Conservation (phyloP, 768 basidiomycete genomes). For the Tulasnella sp. region DNA sequence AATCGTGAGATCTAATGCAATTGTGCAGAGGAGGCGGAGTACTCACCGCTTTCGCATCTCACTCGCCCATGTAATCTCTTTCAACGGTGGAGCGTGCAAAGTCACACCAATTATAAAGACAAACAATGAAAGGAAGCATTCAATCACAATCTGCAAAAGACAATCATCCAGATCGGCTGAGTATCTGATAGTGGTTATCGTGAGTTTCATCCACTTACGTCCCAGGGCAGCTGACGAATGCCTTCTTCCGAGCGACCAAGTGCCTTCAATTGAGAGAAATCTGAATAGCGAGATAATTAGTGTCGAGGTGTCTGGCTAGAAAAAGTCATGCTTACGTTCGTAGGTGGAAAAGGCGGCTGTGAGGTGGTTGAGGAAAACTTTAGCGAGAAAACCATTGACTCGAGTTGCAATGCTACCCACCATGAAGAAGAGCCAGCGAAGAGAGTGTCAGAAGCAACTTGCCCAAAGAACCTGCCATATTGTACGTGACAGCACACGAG, state of each 20-base stretch:
- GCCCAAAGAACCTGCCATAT: too few species aligned
- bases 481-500: too few species aligned
- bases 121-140: constrained; percentile 50
- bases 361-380: too few species aligned
- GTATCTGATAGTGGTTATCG: neutral
- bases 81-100: constrained; percentile 51
- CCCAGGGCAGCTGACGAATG: constrained; percentile 9
- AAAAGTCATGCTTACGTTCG: too few species aligned
- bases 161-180: neutral
- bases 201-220: too few species aligned
- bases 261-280: constrained; percentile 29
- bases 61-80: constrained; percentile 78
- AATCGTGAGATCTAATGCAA: neutral
- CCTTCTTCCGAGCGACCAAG: constrained; percentile 4
- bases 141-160: constrained; percentile 44
- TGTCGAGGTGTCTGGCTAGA: too few species aligned
- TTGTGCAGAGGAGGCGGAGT: constrained; percentile 4
- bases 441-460: too few species aligned
- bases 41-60: constrained; percentile 73
- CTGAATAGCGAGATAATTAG: too few species aligned
- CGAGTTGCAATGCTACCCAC: too few species aligned
- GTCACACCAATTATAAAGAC: constrained; percentile 61
- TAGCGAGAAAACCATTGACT: too few species aligned
- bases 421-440: too few species aligned
- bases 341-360: too few species aligned